Evolutionary conservation across 441 rosid species (phyloP).

Genomic region (Populus hybrid): DNA sequence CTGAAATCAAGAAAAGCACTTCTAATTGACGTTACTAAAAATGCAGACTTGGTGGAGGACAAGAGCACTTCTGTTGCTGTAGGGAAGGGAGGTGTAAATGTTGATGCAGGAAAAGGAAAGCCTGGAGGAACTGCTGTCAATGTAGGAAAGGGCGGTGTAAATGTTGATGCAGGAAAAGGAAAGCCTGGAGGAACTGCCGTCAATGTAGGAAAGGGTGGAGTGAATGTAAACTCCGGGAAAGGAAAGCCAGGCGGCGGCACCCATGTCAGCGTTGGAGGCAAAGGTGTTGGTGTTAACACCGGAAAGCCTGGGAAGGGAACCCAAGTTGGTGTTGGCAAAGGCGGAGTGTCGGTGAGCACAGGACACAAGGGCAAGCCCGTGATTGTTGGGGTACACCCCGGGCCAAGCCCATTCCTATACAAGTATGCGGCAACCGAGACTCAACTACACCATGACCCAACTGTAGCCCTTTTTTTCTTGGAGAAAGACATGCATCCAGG

Average conservation of each 20-base stretch:
- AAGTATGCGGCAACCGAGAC: not conserved
- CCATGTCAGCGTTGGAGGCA: slow-evolving; percentile 32
- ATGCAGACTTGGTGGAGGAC: not conserved
- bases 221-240: slow-evolving; percentile 41
- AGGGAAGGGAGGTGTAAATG: not conserved
- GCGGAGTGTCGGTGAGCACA: slow-evolving; percentile 53
- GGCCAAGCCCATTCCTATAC: slow-evolving; percentile 11
- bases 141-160: too few relatives aligned
- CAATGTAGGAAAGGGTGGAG: slow-evolving; percentile 16
- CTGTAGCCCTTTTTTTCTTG: slow-evolving; percentile 6
- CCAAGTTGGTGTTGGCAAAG: slow-evolving; percentile 61
- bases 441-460: not conserved
- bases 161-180: too few relatives aligned
- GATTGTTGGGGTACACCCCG: slow-evolving; percentile 15
- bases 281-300: slow-evolving; percentile 38
- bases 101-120: not conserved
- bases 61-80: not conserved
- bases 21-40: not conserved
- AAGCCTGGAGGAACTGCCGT: not conserved
- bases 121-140: too few relatives aligned
- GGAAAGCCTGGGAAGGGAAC: slow-evolving; percentile 46
- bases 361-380: slow-evolving; percentile 44
- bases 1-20: not conserved
- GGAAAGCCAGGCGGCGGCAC: slow-evolving; percentile 38
- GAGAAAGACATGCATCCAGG: slow-evolving; percentile 9